Percentiles rank a stretch among this genome's conserved stretches.
Conservation (phyloP, 805 yeast species). For the Schwanniomyces yamadae region DNA sequence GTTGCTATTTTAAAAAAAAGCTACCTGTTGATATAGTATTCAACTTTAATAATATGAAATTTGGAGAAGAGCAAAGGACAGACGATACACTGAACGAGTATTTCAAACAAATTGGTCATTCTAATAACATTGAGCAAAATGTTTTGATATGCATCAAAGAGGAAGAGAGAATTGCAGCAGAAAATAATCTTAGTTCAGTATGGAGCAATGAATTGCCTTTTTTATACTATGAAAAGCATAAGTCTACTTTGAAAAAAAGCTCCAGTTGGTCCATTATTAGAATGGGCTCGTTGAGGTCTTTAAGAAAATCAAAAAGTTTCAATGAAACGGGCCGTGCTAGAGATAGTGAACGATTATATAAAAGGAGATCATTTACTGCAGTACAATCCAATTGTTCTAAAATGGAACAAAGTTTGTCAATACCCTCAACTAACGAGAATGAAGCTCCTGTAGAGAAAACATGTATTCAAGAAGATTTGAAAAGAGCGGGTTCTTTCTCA, state of each 20-base stretch:
- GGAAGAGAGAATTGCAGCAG: constrained; percentile 7
- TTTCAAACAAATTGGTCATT: constrained; percentile 1
- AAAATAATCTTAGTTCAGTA: constrained; percentile 6
- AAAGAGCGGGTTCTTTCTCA: constrained; percentile 3
- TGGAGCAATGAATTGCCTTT: constrained; percentile 14
- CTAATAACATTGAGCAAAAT: constrained; percentile 1
- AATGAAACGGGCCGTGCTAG: too few relatives aligned
- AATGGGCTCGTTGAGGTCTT: constrained; percentile 7
- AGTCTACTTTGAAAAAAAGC: constrained; percentile 8
- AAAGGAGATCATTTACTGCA: too few relatives aligned
- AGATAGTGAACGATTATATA: too few relatives aligned
- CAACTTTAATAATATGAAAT: constrained; percentile 6
- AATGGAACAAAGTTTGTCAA: not conserved
- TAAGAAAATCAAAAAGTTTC: constrained; percentile 8
- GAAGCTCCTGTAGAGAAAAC: not conserved
- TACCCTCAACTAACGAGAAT: not conserved
- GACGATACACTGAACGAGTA: not conserved
- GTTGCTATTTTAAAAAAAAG: not conserved
- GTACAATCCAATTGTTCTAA: too few relatives aligned
- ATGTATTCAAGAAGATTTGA: not conserved
- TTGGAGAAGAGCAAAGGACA: not conserved
- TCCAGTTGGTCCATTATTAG: constrained; percentile 12
- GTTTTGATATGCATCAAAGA: constrained; percentile 9
- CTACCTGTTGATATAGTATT: constrained; percentile 5
- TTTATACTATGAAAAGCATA: not conserved